Conservation (phyloP, 176 grass and related monocot genomes). For the Pontederia paniculata region DNA sequence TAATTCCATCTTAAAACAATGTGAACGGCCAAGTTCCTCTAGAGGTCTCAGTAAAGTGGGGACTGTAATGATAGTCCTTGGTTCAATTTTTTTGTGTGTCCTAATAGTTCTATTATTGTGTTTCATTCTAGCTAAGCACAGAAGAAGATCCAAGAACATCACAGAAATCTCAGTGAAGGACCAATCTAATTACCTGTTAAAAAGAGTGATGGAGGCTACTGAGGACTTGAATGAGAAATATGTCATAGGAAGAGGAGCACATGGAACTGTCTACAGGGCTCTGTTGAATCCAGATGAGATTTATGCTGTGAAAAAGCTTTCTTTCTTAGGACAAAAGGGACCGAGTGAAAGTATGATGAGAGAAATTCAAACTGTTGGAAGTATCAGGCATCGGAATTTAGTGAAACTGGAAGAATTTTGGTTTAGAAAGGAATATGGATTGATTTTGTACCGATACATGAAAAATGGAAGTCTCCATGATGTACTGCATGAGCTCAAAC, state of each 20-base stretch:
- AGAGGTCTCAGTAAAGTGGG: constrained; percentile 5
- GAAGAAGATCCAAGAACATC: constrained; percentile 29
- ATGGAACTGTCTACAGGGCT: constrained; percentile 36
- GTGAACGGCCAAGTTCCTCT: not conserved
- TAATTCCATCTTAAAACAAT: not conserved
- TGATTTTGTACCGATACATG: constrained; percentile 76
- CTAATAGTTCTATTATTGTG: constrained; percentile 1
- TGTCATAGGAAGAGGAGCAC: constrained; percentile 41
- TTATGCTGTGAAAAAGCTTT: constrained; percentile 49
- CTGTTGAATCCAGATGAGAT: constrained; percentile 22
- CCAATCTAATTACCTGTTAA: constrained; percentile 30
- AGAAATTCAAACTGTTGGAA: constrained; percentile 55
- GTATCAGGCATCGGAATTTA: constrained; percentile 67
- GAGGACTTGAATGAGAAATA: constrained; percentile 49
- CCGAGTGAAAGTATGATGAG: constrained; percentile 49
- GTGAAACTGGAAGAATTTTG: constrained; percentile 54
- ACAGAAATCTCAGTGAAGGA: constrained; percentile 30
- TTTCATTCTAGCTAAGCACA: constrained; percentile 24
- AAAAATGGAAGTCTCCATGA: constrained; percentile 66
- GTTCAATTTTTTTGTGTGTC: too few relatives aligned
- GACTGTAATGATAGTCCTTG: constrained; percentile 7
- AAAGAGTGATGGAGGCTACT: constrained; percentile 35
- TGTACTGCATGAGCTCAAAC: constrained; percentile 51
- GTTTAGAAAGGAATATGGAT: constrained; percentile 52
- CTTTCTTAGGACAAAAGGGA: constrained; percentile 20